Conservation (phyloP, 2,329 filamentous ascomycete species). For the Elsinoe batatas region DNA sequence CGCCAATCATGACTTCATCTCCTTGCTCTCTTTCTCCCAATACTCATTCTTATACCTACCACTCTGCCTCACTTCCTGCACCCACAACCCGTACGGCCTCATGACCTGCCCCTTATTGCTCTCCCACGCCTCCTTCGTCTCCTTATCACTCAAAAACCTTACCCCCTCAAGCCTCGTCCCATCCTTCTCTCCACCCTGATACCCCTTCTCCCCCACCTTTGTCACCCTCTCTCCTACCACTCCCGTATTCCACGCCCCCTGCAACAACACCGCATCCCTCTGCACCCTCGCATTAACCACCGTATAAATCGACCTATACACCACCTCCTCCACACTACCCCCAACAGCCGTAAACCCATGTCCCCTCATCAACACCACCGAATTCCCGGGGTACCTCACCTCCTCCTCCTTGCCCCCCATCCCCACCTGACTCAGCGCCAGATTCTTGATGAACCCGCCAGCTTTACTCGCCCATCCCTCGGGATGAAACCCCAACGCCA, state of each 20-base stretch:
- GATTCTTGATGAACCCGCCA: constrained; percentile 23
- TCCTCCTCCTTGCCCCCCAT: constrained; percentile 3
- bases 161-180: constrained; percentile 33
- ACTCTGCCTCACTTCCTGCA: constrained; percentile 31
- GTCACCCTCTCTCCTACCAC: constrained; percentile 29
- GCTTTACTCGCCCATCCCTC: constrained; percentile 22
- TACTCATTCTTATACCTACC: constrained; percentile 32
- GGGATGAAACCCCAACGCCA: constrained; percentile 25
- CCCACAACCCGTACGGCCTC: constrained; percentile 36
- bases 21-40: constrained; percentile 3
- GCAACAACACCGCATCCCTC: constrained; percentile 29
- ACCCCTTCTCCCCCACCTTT: constrained; percentile 22
- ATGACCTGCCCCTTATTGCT: constrained; percentile 25
- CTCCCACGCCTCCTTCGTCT: constrained; percentile 34
- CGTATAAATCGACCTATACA: constrained; percentile 38
- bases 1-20: not conserved
- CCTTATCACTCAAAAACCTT: constrained; percentile 33
- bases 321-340: constrained; percentile 34
- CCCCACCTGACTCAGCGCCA: constrained; percentile 12
- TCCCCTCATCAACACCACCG: constrained; percentile 30
- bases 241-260: constrained; percentile 30
- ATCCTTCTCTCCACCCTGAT: constrained; percentile 33
- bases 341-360: constrained; percentile 39
- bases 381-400: constrained; percentile 18
- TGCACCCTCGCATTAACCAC: constrained; percentile 32